phyloP scores from a whole-genome alignment of 2,329 filamentous ascomycete genomes.

The Herpotrichia juniperi region DNA sequence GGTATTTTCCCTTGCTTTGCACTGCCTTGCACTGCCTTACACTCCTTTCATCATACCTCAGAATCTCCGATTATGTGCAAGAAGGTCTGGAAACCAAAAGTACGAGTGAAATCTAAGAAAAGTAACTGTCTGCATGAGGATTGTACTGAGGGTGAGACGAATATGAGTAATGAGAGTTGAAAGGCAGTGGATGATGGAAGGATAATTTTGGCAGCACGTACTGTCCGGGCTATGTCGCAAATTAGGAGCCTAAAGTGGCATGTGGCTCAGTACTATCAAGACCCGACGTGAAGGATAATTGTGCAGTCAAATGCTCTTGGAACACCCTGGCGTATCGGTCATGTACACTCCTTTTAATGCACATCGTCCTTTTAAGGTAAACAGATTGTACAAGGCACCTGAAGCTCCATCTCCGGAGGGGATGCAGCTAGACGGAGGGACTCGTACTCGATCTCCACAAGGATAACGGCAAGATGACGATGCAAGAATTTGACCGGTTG shows the following conservation, averaged over 20 bases:
- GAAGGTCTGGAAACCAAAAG: neutral
- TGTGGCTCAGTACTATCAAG: conserved; percentile 16
- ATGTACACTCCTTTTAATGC: conserved; percentile 6
- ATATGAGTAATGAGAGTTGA: neutral
- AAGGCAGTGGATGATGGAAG: neutral
- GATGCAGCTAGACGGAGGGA: conserved; percentile 21
- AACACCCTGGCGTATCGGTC: conserved; percentile 18
- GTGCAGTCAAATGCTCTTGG: conserved; percentile 21
- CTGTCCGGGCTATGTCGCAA: conserved; percentile 12
- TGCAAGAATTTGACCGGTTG: conserved; percentile 14
- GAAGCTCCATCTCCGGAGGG: conserved; percentile 21
- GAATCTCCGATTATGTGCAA: conserved; percentile 1
- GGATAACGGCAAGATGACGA: neutral
- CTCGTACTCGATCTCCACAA: conserved; percentile 10
- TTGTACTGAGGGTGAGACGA: neutral
- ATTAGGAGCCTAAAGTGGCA: conserved; percentile 3
- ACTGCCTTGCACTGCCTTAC: neutral
- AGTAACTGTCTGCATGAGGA: conserved; percentile 2
- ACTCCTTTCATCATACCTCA: neutral
- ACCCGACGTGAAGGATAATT: conserved; percentile 13
- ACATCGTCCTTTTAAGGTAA: conserved; percentile 6
- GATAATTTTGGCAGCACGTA: conserved; percentile 5
- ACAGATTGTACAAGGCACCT: conserved; percentile 15
- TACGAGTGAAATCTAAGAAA: conserved; percentile 14
- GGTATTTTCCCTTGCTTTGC: neutral